A percentile compares a stretch with the other conserved stretches of the same genome.
Conservation (phyloP, 2,329 filamentous ascomycete species). For the Aulographum hederae region DNA sequence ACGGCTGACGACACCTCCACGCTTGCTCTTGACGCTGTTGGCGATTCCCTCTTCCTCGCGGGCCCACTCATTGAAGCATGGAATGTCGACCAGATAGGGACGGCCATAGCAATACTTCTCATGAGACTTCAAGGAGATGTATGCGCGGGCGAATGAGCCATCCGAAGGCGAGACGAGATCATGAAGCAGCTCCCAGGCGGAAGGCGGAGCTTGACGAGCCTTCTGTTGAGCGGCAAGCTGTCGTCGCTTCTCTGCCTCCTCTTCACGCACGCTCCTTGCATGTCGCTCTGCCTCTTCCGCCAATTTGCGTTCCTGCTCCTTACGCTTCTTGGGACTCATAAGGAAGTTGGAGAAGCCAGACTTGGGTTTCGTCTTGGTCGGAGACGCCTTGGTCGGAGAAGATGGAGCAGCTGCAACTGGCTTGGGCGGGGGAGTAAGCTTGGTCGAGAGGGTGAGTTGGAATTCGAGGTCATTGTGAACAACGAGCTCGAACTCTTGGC, state of each 20-base stretch:
- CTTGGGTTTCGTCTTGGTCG: conserved; percentile 32
- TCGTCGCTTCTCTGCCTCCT: conserved; percentile 32
- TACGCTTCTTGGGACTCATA: conserved; percentile 88
- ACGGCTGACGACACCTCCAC: conserved; percentile 47
- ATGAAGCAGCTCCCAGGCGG: conserved; percentile 72
- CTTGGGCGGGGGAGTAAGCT: conserved; percentile 58
- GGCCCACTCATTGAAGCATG: conserved; percentile 98
- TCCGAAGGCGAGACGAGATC: conserved; percentile 70
- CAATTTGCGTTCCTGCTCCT: conserved; percentile 62
- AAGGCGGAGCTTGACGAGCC: conserved; percentile 23
- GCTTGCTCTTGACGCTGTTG: conserved; percentile 91
- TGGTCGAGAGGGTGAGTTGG: conserved; percentile 90
- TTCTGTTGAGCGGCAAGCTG: conserved; percentile 30
- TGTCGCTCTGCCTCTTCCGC: conserved; percentile 19
- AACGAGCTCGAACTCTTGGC: conserved; percentile 94
- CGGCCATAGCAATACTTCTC: conserved; percentile 77
- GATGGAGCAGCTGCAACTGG: conserved; percentile 24
- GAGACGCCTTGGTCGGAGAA: conserved; percentile 43
- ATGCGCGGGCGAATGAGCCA: conserved; percentile 85
- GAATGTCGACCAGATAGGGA: conserved; percentile 71
- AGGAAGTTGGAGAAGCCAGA: conserved; percentile 74
- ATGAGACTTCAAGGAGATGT: conserved; percentile 85
- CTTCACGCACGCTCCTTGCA: conserved; percentile 9
- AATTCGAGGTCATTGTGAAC: conserved; percentile 98
- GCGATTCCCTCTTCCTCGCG: conserved; percentile 50